A percentile compares a stretch with the other conserved stretches of the same genome.
Conservation (phyloP, 805 yeast genomes). For the Suhomyces sp. region DNA sequence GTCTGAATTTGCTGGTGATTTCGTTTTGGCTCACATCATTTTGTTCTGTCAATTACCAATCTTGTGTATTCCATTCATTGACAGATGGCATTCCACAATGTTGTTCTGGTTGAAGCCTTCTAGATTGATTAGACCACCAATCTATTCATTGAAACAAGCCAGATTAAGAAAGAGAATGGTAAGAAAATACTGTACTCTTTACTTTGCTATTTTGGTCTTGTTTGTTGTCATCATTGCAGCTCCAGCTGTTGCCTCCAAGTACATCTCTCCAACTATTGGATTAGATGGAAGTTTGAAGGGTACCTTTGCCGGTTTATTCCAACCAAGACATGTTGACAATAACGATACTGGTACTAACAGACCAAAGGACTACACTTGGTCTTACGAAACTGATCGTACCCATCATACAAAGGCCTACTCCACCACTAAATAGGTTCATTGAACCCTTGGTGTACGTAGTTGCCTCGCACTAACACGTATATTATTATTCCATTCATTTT, state of each 20-base stretch:
- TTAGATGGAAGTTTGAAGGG: constrained; percentile 32
- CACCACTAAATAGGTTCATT: constrained; percentile 35
- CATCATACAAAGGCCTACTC: constrained; percentile 56
- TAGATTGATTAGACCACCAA: constrained; percentile 96
- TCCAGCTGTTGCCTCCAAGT: constrained; percentile 82
- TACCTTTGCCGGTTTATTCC: constrained; percentile 69
- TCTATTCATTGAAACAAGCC: constrained; percentile 94
- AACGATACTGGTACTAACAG: constrained; percentile 75
- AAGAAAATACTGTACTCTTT: constrained; percentile 83
- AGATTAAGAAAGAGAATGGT: constrained; percentile 97
- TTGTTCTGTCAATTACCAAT: constrained; percentile 88
- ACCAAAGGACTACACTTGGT: constrained; percentile 30
- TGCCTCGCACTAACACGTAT: too few species aligned
- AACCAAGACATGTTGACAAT: constrained; percentile 78
- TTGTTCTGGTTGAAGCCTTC: constrained; percentile 98
- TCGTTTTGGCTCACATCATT: constrained; percentile 85
- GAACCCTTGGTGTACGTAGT: too few species aligned
- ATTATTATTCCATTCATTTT: constrained; percentile 6
- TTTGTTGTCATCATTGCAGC: constrained; percentile 81
- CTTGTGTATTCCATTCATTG: constrained; percentile 80
- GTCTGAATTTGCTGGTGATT: constrained; percentile 96
- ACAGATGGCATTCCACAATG: constrained; percentile 97
- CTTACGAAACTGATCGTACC: constrained; percentile 53
- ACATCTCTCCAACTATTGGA: constrained; percentile 42
- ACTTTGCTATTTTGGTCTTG: constrained; percentile 64